Conservation (phyloP, 441 rosid genomes). For the Jatropha multifida region DNA sequence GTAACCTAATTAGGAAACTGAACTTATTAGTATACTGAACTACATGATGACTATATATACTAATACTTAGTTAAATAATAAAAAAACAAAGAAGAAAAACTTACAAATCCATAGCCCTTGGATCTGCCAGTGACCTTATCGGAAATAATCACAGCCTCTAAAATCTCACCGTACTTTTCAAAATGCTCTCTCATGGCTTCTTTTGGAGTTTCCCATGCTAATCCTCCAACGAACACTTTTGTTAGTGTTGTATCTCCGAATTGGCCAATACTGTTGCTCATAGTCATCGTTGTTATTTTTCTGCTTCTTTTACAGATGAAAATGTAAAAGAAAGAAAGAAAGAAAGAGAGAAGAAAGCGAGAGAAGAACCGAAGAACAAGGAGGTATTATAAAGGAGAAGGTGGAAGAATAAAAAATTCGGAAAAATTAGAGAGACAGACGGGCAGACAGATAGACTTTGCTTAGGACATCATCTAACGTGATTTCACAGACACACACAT, state of each 20-base stretch:
- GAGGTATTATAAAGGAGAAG: constrained; percentile 18
- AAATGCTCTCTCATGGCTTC: constrained; percentile 81
- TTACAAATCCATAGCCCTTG: constrained; percentile 96
- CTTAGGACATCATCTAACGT: constrained; percentile 37
- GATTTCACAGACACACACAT: constrained; percentile 25
- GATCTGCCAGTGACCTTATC: constrained; percentile 87
- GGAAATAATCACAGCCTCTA: constrained; percentile 89
- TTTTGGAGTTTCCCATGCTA: constrained; percentile 92
- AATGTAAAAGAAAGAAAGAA: neutral
- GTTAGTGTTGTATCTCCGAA: constrained; percentile 89
- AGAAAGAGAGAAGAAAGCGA: neutral
- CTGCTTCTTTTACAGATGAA: too few species aligned
- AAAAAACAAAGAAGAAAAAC: neutral
- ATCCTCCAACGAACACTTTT: constrained; percentile 91
- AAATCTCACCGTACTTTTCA: constrained; percentile 78
- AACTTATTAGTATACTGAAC: neutral
- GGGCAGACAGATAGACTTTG: constrained; percentile 51
- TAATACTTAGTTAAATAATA: neutral
- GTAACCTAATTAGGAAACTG: constrained; percentile 50
- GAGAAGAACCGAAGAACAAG: constrained; percentile 18
- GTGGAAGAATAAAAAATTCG: constrained; percentile 14
- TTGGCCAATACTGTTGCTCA: constrained; percentile 50
- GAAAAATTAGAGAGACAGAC: constrained; percentile 41
- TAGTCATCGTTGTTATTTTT: constrained; percentile 26
- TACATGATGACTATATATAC: neutral